A percentile compares a stretch with the other conserved stretches of the same genome.
These are phyloP conservation scores for Podospora australis DNA, from an alignment of 495 filamentous ascomycete species.

Conservation along the genomic window DNA sequence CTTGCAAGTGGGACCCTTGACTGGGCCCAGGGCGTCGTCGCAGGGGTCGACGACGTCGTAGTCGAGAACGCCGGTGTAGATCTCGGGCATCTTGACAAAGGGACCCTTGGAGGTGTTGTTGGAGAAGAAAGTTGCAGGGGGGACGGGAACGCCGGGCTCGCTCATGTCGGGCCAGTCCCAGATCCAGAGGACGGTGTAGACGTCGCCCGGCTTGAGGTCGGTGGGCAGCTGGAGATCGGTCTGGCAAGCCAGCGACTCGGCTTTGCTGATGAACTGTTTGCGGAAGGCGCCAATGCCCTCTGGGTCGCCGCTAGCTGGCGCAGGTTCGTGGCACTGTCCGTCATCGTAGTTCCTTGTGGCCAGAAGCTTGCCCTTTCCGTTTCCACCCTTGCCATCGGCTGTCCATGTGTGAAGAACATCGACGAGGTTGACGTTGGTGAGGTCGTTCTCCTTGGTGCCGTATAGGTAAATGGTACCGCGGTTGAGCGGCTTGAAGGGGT, in stretches of 20 bases:
- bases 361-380: conserved; percentile 65
- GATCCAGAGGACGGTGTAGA: conserved; percentile 80
- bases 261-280: conserved; percentile 36
- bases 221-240: conserved; percentile 64
- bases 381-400: conserved; percentile 65
- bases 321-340: conserved; percentile 72
- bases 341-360: conserved; percentile 75
- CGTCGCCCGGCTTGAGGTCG: conserved; percentile 42
- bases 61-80: conserved; percentile 81
- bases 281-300: conserved; percentile 49
- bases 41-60: conserved; percentile 48
- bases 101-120: conserved; percentile 36
- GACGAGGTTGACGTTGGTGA: conserved; percentile 52
- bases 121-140: conserved; percentile 20
- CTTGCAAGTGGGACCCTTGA: conserved; percentile 21
- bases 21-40: conserved; percentile 22
- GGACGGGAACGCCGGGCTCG: conserved; percentile 18
- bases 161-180: conserved; percentile 73
- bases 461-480: conserved; percentile 76
- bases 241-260: conserved; percentile 65
- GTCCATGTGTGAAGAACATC: conserved; percentile 72
- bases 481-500: conserved; percentile 56
- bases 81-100: conserved; percentile 47
- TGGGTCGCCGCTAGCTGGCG: conserved; percentile 12
- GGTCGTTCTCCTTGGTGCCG: conserved; percentile 56